These are phyloP conservation scores for Aspergillus fructus DNA, from an alignment of 2,329 filamentous ascomycete genomes.

Conservation along the genomic window DNA sequence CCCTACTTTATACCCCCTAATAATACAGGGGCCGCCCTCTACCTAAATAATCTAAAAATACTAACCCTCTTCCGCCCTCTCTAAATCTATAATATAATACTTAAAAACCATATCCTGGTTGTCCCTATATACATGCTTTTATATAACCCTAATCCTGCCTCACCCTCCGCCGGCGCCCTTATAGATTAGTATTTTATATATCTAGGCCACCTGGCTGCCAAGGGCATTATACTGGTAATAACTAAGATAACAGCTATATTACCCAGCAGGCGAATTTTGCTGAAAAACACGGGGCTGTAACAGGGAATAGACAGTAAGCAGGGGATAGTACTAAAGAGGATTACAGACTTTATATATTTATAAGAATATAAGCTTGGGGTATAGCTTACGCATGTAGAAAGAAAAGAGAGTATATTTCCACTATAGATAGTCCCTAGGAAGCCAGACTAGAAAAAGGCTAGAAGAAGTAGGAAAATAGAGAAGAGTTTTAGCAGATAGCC, in stretches of 20 bases:
- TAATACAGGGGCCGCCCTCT: slow-evolving; percentile 34
- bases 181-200: slow-evolving; percentile 2
- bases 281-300: slow-evolving; percentile 2
- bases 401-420: slow-evolving; percentile 4
- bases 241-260: not conserved
- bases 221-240: not conserved
- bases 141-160: slow-evolving; percentile 46
- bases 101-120: slow-evolving; percentile 5
- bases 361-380: slow-evolving; percentile 1
- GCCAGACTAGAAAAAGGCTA: too few relatives aligned
- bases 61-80: not conserved
- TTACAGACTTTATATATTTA: slow-evolving; percentile 2
- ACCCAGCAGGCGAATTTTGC: slow-evolving; percentile 3
- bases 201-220: slow-evolving; percentile 1
- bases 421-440: not conserved
- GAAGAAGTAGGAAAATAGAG: not conserved
- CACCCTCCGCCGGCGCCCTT: not conserved
- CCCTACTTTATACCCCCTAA: slow-evolving; percentile 40
- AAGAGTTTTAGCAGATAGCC: slow-evolving; percentile 1
- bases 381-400: slow-evolving; percentile 1
- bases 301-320: slow-evolving; percentile 54
- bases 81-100: not conserved
- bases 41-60: slow-evolving; percentile 30
- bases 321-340: slow-evolving; percentile 1
- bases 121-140: slow-evolving; percentile 8